Conservation (phyloP, 1,284 basidiomycete species). For the Ceratobasidium sp. region DNA sequence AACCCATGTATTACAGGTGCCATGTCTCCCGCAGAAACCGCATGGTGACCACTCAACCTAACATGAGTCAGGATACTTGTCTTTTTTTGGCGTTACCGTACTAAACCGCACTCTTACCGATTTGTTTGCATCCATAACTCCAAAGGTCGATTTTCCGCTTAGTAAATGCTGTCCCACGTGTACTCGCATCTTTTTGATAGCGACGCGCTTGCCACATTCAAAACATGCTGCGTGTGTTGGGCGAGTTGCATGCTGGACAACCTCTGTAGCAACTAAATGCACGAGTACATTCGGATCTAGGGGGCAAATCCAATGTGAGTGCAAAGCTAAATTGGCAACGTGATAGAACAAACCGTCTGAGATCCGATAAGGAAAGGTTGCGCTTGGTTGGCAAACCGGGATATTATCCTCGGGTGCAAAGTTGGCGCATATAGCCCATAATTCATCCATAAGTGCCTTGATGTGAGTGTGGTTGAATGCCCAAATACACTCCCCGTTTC, state of each 20-base stretch:
- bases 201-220: not conserved
- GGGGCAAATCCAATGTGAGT: not conserved
- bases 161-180: slow-evolving; percentile 4
- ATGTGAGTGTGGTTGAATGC: not conserved
- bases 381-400: not conserved
- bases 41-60: not conserved
- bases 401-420: not conserved
- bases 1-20: not conserved
- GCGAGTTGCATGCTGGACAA: not conserved
- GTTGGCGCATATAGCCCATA: slow-evolving; percentile 4
- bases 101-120: not conserved
- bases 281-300: not conserved
- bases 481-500: slow-evolving; percentile 5
- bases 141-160: too few species aligned
- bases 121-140: not conserved
- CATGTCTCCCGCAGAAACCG: not conserved
- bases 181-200: not conserved
- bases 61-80: not conserved
- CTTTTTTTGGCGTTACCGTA: too few species aligned
- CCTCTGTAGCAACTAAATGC: not conserved
- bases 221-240: not conserved
- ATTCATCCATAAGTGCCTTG: not conserved
- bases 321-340: too few species aligned
- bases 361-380: not conserved
- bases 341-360: not conserved